These are phyloP conservation scores for Oryza punctata DNA, from an alignment of 176 grass and related monocot species.

Conservation along the genomic window DNA sequence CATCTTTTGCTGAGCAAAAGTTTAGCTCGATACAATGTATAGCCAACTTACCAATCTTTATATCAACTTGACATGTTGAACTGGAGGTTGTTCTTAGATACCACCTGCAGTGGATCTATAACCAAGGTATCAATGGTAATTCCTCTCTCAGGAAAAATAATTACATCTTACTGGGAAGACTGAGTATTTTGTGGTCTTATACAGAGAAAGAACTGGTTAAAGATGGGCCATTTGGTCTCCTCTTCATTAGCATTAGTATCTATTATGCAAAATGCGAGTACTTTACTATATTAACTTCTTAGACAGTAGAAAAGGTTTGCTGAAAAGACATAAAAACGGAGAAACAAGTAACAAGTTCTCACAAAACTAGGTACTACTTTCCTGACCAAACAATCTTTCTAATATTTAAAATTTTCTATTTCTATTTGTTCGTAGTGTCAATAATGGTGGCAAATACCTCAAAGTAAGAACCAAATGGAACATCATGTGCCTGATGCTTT, in stretches of 20 bases:
- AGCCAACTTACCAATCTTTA: conserved; percentile 85
- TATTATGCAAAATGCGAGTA: conserved; percentile 9
- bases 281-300: conserved; percentile 16
- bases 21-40: conserved; percentile 20
- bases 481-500: conserved; percentile 93
- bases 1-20: conserved; percentile 30
- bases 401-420: conserved; percentile 14
- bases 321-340: neutral
- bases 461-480: conserved; percentile 97
- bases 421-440: neutral
- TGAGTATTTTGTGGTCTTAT: neutral
- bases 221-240: conserved; percentile 8
- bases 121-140: conserved; percentile 40
- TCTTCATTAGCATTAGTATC: conserved; percentile 2
- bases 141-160: neutral
- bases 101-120: conserved; percentile 93
- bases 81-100: conserved; percentile 61
- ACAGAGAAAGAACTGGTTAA: conserved; percentile 26
- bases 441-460: conserved; percentile 64
- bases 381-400: conserved; percentile 30
- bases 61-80: conserved; percentile 66
- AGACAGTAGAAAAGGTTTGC: conserved; percentile 3
- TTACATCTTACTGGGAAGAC: conserved; percentile 14
- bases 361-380: conserved; percentile 24
- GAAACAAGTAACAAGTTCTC: neutral